Conservation (phyloP, 805 yeast genomes). For the Metschnikowia gelsemii region DNA sequence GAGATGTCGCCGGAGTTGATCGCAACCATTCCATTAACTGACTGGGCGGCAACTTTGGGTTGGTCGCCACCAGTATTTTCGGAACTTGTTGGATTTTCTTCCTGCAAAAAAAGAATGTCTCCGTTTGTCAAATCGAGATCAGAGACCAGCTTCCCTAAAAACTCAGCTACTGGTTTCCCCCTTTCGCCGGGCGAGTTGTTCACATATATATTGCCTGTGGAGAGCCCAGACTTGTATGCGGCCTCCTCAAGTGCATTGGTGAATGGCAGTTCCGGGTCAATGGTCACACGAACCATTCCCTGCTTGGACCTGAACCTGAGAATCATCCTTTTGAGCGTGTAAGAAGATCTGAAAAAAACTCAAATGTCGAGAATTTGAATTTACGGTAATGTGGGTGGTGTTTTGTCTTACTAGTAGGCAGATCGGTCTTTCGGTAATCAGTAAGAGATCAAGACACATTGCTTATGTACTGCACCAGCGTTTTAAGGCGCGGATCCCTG, state of each 20-base stretch:
- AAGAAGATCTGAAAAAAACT: background rate
- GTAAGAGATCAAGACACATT: too few relatives aligned
- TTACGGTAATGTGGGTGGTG: background rate
- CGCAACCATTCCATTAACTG: conserved; percentile 13
- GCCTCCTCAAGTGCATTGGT: conserved; percentile 44
- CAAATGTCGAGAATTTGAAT: background rate
- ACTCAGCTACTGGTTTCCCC: conserved; percentile 41
- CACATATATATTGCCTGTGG: conserved; percentile 24
- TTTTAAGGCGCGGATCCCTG: too few relatives aligned
- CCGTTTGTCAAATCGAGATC: conserved; percentile 59
- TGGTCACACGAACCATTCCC: conserved; percentile 72
- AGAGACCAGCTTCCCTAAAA: conserved; percentile 36
- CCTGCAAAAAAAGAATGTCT: conserved; percentile 49
- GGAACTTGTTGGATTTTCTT: background rate
- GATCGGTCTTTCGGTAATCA: too few relatives aligned
- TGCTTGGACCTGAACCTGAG: conserved; percentile 80
- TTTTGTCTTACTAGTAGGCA: too few relatives aligned
- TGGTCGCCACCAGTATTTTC: background rate
- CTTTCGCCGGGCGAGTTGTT: conserved; percentile 46
- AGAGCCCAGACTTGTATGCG: conserved; percentile 22
- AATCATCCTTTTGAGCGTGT: conserved; percentile 21
- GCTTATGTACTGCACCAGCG: too few relatives aligned
- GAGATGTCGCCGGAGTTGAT: conserved; percentile 10
- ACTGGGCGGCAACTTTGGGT: conserved; percentile 6
- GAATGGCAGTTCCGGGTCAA: conserved; percentile 47